A percentile compares a stretch with the other conserved stretches of the same genome.
phyloP scores from a whole-genome alignment of 2,329 filamentous ascomycete species.

The Aspergillus pseudoglaucus region DNA sequence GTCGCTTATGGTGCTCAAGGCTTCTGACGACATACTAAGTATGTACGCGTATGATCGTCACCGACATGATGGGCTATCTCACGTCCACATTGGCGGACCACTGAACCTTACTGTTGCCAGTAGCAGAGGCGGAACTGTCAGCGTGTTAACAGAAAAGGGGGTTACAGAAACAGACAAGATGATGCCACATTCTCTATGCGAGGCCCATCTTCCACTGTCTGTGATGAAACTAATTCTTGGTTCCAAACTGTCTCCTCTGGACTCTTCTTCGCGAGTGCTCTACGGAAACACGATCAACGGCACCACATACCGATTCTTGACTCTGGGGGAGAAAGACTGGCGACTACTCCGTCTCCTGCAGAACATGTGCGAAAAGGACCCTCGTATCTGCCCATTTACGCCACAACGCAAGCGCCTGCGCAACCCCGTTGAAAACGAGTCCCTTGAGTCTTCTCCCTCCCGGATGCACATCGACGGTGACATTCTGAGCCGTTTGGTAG shows the following conservation, averaged over 20 bases:
- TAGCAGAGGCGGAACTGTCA: slow-evolving; percentile 47
- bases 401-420: slow-evolving; percentile 24
- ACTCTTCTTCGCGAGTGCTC: slow-evolving; percentile 38
- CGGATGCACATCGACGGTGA: slow-evolving; percentile 64
- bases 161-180: slow-evolving; percentile 24
- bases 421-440: slow-evolving; percentile 31
- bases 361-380: slow-evolving; percentile 53
- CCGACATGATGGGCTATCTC: slow-evolving; percentile 27
- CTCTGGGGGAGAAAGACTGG: slow-evolving; percentile 59
- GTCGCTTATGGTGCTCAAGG: slow-evolving; percentile 45
- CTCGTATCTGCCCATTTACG: slow-evolving; percentile 46
- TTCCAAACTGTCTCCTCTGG: slow-evolving; percentile 10
- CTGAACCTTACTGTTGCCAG: slow-evolving; percentile 45
- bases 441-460: slow-evolving; percentile 35
- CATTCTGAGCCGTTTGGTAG: slow-evolving; percentile 51
- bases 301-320: slow-evolving; percentile 60
- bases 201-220: slow-evolving; percentile 30
- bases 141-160: slow-evolving; percentile 26
- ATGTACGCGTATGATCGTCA: slow-evolving; percentile 29
- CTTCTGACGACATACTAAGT: slow-evolving; percentile 29
- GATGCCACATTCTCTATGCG: slow-evolving; percentile 21
- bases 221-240: slow-evolving; percentile 23
- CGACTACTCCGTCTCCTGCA: slow-evolving; percentile 67
- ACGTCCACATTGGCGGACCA: slow-evolving; percentile 33
- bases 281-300: slow-evolving; percentile 66